Evolutionary conservation across 352 stramenopile genomes (phyloP).

Genomic region (Globisporangium perplexum): DNA sequence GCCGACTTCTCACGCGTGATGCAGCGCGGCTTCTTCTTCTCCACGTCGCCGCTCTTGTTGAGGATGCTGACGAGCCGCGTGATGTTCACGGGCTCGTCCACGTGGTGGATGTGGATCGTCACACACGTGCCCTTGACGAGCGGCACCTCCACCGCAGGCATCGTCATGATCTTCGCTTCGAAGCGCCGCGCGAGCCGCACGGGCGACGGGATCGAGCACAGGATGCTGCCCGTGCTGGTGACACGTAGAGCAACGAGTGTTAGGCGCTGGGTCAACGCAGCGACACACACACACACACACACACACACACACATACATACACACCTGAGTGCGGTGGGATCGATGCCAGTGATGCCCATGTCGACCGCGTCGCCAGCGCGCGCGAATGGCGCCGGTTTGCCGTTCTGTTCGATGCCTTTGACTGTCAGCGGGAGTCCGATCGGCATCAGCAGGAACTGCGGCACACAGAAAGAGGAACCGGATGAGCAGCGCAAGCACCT

Average conservation of each 20-base stretch:
- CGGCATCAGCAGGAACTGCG: constrained; percentile 60
- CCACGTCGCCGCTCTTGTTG: constrained; percentile 62
- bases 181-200: constrained; percentile 70
- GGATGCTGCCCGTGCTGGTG: constrained; percentile 73
- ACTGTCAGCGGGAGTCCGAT: constrained; percentile 44
- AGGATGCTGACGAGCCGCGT: constrained; percentile 74
- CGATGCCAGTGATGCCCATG: constrained; percentile 71
- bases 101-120: constrained; percentile 84
- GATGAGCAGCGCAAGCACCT: no score
- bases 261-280: no score
- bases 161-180: constrained; percentile 89
- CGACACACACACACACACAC: no score
- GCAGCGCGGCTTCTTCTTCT: constrained; percentile 80
- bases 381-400: constrained; percentile 47
- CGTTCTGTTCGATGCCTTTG: constrained; percentile 80
- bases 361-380: constrained; percentile 76
- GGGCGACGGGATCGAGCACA: constrained; percentile 77
- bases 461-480: no score
- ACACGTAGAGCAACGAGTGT: no score
- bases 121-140: constrained; percentile 80
- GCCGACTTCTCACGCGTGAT: constrained; percentile 82
- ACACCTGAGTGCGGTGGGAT: constrained; percentile 59
- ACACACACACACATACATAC: no score
- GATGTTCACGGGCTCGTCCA: constrained; percentile 82
- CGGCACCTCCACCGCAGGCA: constrained; percentile 79